phyloP scores from a whole-genome alignment of 768 basidiomycete genomes.

The Xerocomus brunneocitrinus region DNA sequence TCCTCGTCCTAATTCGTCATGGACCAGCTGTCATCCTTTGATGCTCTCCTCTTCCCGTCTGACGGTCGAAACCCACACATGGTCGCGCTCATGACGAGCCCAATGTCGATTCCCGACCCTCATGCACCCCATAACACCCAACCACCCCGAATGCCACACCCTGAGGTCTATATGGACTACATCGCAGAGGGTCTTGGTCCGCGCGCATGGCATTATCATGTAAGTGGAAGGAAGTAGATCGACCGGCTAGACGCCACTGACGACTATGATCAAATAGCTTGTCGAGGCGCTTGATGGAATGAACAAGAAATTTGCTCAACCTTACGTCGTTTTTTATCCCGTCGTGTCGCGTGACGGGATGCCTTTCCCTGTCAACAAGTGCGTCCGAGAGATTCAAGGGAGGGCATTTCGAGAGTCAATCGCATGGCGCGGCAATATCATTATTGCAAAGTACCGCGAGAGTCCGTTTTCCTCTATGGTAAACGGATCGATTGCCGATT shows the following conservation, averaged over 20 bases:
- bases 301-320: conserved; percentile 71
- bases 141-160: conserved; percentile 69
- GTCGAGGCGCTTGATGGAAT: conserved; percentile 76
- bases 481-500: conserved; percentile 78
- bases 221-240: conserved; percentile 30
- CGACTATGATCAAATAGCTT: conserved; percentile 39
- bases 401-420: conserved; percentile 50
- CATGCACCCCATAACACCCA: conserved; percentile 42
- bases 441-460: conserved; percentile 66
- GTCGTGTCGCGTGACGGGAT: conserved; percentile 71
- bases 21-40: conserved; percentile 61
- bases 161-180: conserved; percentile 83
- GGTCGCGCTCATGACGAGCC: conserved; percentile 73
- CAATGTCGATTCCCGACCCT: conserved; percentile 37
- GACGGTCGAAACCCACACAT: conserved; percentile 73
- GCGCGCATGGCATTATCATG: conserved; percentile 71
- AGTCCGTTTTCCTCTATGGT: conserved; percentile 49
- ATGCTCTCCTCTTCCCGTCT: conserved; percentile 73
- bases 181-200: conserved; percentile 69
- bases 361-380: conserved; percentile 78
- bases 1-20: conserved; percentile 34
- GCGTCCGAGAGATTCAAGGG: conserved; percentile 71
- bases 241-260: conserved; percentile 16
- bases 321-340: conserved; percentile 81
- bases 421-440: conserved; percentile 79